Evolutionary conservation across 352 stramenopile genomes (phyloP).

Genomic region (Phytophthora pistaciae): DNA sequence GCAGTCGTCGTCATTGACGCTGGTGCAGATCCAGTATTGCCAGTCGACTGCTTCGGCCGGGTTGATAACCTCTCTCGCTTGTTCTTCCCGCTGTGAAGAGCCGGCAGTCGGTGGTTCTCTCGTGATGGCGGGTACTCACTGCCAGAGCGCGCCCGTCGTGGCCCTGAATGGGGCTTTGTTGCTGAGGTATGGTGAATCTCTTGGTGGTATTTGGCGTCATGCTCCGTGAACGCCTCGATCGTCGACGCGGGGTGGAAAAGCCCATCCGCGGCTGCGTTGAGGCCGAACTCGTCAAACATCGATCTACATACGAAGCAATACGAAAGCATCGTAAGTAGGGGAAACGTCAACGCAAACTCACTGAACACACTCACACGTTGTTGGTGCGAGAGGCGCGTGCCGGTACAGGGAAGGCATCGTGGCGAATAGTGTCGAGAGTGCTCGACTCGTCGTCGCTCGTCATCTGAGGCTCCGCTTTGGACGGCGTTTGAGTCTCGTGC

Average conservation of each 20-base stretch:
- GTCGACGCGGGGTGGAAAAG: conserved; percentile 81
- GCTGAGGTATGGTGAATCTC: conserved; percentile 13
- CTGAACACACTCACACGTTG: conserved; percentile 12
- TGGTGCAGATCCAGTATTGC: conserved; percentile 22
- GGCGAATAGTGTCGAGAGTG: conserved; percentile 25
- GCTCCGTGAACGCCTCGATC: conserved; percentile 81
- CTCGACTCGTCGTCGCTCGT: conserved; percentile 29
- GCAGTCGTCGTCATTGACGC: conserved; percentile 22
- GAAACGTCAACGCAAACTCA: neutral
- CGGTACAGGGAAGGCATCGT: conserved; percentile 21
- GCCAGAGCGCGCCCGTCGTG: conserved; percentile 13
- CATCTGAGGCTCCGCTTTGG: conserved; percentile 17
- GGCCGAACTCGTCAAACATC: conserved; percentile 65
- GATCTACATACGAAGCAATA: conserved; percentile 30
- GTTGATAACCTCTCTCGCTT: conserved; percentile 43
- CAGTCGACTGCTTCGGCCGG: conserved; percentile 31
- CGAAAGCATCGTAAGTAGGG: neutral
- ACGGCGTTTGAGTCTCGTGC: conserved; percentile 10
- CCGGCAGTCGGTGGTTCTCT: conserved; percentile 43
- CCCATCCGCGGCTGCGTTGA: conserved; percentile 73
- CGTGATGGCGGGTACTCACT: conserved; percentile 49
- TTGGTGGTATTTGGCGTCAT: conserved; percentile 72
- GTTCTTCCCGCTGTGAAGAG: conserved; percentile 34
- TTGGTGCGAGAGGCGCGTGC: neutral
- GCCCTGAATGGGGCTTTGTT: conserved; percentile 15